These are phyloP conservation scores for Millerozyma miso DNA, from an alignment of 805 yeast species.

Conservation along the genomic window DNA sequence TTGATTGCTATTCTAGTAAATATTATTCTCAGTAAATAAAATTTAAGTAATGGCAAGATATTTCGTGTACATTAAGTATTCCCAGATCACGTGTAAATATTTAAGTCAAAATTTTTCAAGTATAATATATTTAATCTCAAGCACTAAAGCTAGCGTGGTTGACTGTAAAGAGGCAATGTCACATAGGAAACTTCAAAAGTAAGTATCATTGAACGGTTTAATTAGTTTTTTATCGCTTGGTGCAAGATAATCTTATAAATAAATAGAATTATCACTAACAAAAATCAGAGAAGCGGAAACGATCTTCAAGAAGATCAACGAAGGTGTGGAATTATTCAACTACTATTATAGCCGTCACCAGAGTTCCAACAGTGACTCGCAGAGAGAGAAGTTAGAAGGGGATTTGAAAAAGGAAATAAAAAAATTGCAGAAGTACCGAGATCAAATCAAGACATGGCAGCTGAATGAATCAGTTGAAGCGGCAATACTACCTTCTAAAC, in stretches of 20 bases:
- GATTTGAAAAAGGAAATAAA: conserved; percentile 45
- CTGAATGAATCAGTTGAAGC: conserved; percentile 29
- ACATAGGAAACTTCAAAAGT: conserved; percentile 35
- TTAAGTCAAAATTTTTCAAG: conserved; percentile 11
- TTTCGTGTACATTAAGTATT: neutral
- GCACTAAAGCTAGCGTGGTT: neutral
- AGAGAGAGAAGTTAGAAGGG: conserved; percentile 40
- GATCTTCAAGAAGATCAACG: conserved; percentile 41
- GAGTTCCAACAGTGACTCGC: conserved; percentile 35
- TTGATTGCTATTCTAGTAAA: neutral
- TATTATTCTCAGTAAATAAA: neutral
- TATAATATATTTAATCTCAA: neutral
- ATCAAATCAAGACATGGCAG: conserved; percentile 44
- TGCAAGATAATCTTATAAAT: neutral
- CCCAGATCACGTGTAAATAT: neutral
- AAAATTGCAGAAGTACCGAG: conserved; percentile 42
- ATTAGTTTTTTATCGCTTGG: neutral
- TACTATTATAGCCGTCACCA: conserved; percentile 43
- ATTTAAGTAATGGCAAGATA: neutral
- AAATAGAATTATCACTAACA: conserved; percentile 4
- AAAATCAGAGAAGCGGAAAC: conserved; percentile 36
- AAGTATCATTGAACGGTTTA: conserved; percentile 18
- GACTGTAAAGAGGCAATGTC: conserved; percentile 13
- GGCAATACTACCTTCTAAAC: conserved; percentile 20
- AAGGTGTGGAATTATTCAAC: conserved; percentile 42